Percentiles rank a stretch among this genome's conserved stretches.
phyloP scores from a whole-genome alignment of 2,329 filamentous ascomycete genomes.

The Aspergillus fructus region DNA sequence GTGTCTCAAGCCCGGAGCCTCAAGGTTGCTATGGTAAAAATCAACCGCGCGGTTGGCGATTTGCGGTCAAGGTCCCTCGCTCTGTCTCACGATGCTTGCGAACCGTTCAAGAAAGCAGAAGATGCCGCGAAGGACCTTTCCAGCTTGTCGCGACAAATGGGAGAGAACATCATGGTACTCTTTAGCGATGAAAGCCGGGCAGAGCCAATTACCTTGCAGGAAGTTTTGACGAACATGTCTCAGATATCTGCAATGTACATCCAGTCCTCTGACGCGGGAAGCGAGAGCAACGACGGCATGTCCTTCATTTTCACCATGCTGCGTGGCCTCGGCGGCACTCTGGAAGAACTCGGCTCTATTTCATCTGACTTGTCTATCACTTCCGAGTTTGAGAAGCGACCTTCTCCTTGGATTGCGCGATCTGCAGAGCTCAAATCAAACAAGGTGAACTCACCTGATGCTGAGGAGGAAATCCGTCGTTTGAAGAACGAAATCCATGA shows the following conservation, averaged over 20 bases:
- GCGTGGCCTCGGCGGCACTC: slow-evolving; percentile 60
- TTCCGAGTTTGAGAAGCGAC: slow-evolving; percentile 73
- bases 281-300: slow-evolving; percentile 59
- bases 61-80: slow-evolving; percentile 73
- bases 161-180: slow-evolving; percentile 63
- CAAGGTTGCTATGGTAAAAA: slow-evolving; percentile 80
- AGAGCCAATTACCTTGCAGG: slow-evolving; percentile 65
- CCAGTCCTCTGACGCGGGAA: slow-evolving; percentile 25
- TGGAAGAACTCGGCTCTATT: slow-evolving; percentile 70
- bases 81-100: slow-evolving; percentile 64
- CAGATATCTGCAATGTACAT: slow-evolving; percentile 28
- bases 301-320: slow-evolving; percentile 67
- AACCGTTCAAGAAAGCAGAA: slow-evolving; percentile 70
- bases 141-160: slow-evolving; percentile 65
- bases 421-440: slow-evolving; percentile 78
- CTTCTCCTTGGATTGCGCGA: slow-evolving; percentile 79
- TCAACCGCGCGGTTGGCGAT: slow-evolving; percentile 73
- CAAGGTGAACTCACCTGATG: slow-evolving; percentile 76
- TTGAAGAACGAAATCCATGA: slow-evolving; percentile 79
- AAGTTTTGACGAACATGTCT: slow-evolving; percentile 63
- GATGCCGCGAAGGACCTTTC: slow-evolving; percentile 64
- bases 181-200: slow-evolving; percentile 70
- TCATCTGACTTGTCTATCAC: slow-evolving; percentile 70
- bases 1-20: slow-evolving; percentile 75
- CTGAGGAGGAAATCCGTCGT: slow-evolving; percentile 78